Evolutionary conservation across 2,329 filamentous ascomycete species (phyloP), one percentile per base, ranked within the genome.

Genomic region (Westerdykella sp.): DNA sequence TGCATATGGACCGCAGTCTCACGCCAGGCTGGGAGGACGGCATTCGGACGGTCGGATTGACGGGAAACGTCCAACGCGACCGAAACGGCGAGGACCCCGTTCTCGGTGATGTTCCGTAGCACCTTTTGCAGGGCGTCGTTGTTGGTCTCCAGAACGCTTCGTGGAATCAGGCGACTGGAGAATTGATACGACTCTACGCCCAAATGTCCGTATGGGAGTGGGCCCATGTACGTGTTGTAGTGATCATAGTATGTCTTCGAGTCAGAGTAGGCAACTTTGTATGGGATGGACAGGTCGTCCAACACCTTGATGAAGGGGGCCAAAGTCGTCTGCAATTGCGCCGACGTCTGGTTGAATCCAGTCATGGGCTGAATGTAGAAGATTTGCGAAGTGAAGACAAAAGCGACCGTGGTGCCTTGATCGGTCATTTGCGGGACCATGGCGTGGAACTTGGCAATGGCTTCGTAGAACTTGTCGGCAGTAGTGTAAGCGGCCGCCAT

Each of bases 21-120:
- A 30, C 56, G 50, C 57, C 57, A 60, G 14, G 53, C 51, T 14
- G 57, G 57, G 13, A 57, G 40, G 10, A 59, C 56, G 23, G 48
- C 42, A 34, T 60, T 59, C 25, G 51, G 47, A 11, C 41, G 12
- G 32, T 37, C 14, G 11, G 28, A 12, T 12, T 14, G 28, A 12
- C 22, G 18, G 12, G 28, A 37, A 12, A 41, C 40, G 32, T 41
- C 37, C 14, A 41, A 16, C 14, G 30, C n/a, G 14, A 40, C 25
- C 12, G 31, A 35, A 3, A 21, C 46, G 34, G 56, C 45, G 15
- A 57, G 39, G 18, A 55, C 49, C 5, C 49, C 54, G 16, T 42
- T 39, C 6, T 47, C 42, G 12, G 40, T 37, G 35, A 56, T 21
- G 48, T 21, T 53, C 18, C 46, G 16, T 40, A 31, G 25, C 49